Evolutionary conservation across 176 grass and related monocot genomes (phyloP), one percentile per base, ranked within the genome.

Genomic region (Eleusine coracana): DNA sequence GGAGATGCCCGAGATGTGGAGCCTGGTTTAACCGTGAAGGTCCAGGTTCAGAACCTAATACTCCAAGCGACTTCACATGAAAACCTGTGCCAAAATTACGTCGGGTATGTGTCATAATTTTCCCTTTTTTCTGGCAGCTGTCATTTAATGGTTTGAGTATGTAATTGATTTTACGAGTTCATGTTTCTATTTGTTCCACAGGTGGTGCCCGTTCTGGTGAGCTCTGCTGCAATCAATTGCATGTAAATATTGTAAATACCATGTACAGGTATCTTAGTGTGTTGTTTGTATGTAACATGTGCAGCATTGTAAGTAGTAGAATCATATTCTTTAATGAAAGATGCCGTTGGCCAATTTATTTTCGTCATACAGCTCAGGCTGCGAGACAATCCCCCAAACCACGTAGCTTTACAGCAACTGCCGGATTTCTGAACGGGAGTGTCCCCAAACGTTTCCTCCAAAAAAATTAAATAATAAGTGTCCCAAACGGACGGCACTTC

Each of bases 121-220:
- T 40, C 38, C 15, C 40, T 55, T 11, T 65, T 79, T 68, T 83
- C 38, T 87, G 17, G 59, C 70, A 82, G 15, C 41, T 81, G 15
- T 41, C 25, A 72, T 36, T 18, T 54, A 34, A 11, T 80, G 60
- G 49, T 58, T 68, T 71, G 7, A 45, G 71, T 31, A 31, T 63
- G n/a, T 38, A 34, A 62, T 49, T 66, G 39, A 27, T 86, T 81
- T 77, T 83, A 15, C 51, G 20, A 62, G 5, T 8, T 51, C 70
- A 64, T 94, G 20, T 74, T 49, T 88, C 10, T 83, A 55, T 69
- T 74, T 74, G 48, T 92, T 88, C 60, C 7, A 60, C 88, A 97
- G 94, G 87, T 97, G 94, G 94, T 97, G 94, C 52, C 94, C 91
- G 14, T 97, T 97, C 80, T 97, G 94, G 94, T 97, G 89, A 97